Base-by-base conservation (phyloP, 2,329 filamentous ascomycete species). In the Fusarium devonianum region DNA sequence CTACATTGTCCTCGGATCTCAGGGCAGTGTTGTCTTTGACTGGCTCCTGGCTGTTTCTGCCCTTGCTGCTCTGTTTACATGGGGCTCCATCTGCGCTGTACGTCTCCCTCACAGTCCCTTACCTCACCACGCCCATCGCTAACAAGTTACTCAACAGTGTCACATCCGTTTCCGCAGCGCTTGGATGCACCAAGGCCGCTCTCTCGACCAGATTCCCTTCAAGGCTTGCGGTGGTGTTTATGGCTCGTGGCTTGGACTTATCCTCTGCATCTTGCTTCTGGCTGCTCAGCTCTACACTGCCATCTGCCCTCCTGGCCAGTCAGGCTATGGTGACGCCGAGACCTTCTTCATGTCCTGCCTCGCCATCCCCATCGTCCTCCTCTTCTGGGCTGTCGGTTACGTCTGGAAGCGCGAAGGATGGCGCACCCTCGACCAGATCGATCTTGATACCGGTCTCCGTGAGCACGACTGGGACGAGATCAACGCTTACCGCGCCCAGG, bases 161-260 rank as follows among this genome's bases (percentile, higher is more conserved):
- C 85, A 88, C 63, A 85, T 88, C 60, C 84, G 85, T n/a, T 88
- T 87, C 78, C 83, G 85, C 26, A 56, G 64, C 4, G 85, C 83
- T 0, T 88, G 85, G 85, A 69, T 67, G 16, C 65, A 70, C 12
- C 77, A 86, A 46, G 84, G 84, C 17, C 83, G 81, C 61, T 77
- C 74, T 2, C 67, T 86, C 4, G 82, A 87, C n/a, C 83, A 86
- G 64, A 79, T 90, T 4, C 82, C 86, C 1, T 90, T 86, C 74
- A 71, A 71, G 28, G 82, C 84, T 13, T 71, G 78, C 37, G 77
- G 81, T 35, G 87, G 87, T 46, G 74, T 87, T 7, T 73, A 68
- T 2, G 87, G 87, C 14, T 88, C 84, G 0, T 88, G 76, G 69
- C 28, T 88, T 11, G 86, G 86, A 14, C 73, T 89, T 8, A 40